Evolutionary conservation across 768 basidiomycete genomes (phyloP).

Genomic region (Ephemerocybe angulata): DNA sequence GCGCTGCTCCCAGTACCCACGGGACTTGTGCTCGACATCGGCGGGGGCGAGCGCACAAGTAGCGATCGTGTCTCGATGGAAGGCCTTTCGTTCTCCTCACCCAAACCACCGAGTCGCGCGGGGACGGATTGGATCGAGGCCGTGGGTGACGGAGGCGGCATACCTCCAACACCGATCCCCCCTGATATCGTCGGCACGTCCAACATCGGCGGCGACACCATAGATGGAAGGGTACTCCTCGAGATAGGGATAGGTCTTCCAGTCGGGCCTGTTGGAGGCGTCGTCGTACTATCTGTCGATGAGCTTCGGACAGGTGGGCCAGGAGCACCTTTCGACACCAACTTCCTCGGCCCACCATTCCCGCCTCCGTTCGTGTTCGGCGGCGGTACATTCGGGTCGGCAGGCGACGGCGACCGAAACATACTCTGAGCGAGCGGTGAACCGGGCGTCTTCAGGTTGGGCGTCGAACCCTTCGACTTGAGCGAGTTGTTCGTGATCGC

Average conservation of each 20-base stretch:
- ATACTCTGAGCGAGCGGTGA: constrained; percentile 30
- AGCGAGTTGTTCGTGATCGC: constrained; percentile 9
- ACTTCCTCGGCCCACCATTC: not conserved
- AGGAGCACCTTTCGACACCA: no score
- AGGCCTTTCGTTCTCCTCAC: not conserved
- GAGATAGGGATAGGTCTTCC: constrained; percentile 5
- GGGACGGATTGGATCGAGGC: not conserved
- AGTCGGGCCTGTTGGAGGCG: no score
- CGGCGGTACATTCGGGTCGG: not conserved
- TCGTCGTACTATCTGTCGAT: no score
- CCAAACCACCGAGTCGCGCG: not conserved
- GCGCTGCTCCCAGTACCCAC: not conserved
- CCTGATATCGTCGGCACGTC: constrained; percentile 18
- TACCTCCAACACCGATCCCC: not conserved
- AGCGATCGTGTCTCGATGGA: no score
- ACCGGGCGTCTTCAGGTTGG: constrained; percentile 28
- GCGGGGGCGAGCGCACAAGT: no score
- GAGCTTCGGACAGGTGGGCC: no score
- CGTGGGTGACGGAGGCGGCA: not conserved
- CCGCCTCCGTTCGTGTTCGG: not conserved
- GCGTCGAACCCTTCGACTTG: constrained; percentile 7
- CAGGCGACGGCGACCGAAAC: constrained; percentile 1
- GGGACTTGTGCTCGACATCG: not conserved
- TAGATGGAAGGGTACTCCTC: constrained; percentile 7
- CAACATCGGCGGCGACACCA: constrained; percentile 12